Percentiles rank a stretch among this genome's conserved stretches.
Conservation (phyloP, 495 filamentous ascomycete species). For the Astrocystis sublimbata region DNA sequence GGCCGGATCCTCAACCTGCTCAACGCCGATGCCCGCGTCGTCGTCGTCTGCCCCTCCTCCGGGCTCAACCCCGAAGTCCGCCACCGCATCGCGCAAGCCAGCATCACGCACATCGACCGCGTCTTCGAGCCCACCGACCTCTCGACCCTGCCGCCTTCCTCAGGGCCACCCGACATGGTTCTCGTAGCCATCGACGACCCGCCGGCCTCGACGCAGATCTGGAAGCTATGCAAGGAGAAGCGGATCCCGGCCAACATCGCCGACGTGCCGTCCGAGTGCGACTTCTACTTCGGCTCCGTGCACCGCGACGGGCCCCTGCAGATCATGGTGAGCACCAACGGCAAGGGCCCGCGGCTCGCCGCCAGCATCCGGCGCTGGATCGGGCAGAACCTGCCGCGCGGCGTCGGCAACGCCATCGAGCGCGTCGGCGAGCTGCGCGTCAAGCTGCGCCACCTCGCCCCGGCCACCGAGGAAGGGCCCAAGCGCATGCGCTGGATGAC, state of each 20-base stretch:
- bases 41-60: constrained; percentile 73
- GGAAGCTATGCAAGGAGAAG: constrained; percentile 83
- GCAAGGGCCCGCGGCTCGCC: constrained; percentile 90
- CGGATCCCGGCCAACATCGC: constrained; percentile 92
- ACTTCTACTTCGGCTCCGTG: constrained; percentile 97
- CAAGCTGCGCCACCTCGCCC: constrained; percentile 77
- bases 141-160: constrained; percentile 46
- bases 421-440: constrained; percentile 77
- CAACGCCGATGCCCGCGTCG: constrained; percentile 90
- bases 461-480: constrained; percentile 68
- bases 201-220: constrained; percentile 79
- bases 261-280: constrained; percentile 94
- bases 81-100: constrained; percentile 68
- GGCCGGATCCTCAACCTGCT: constrained; percentile 89
- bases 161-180: constrained; percentile 63
- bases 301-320: constrained; percentile 94
- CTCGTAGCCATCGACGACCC: constrained; percentile 92
- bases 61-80: constrained; percentile 88
- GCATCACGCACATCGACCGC: constrained; percentile 77
- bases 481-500: constrained; percentile 98
- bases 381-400: constrained; percentile 68
- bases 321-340: constrained; percentile 98
- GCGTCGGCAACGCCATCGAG: constrained; percentile 79
- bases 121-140: constrained; percentile 81
- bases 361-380: constrained; percentile 84